Evolutionary conservation across 2,329 filamentous ascomycete species (phyloP).

Genomic region (Fusarium sterilihyphosum): DNA sequence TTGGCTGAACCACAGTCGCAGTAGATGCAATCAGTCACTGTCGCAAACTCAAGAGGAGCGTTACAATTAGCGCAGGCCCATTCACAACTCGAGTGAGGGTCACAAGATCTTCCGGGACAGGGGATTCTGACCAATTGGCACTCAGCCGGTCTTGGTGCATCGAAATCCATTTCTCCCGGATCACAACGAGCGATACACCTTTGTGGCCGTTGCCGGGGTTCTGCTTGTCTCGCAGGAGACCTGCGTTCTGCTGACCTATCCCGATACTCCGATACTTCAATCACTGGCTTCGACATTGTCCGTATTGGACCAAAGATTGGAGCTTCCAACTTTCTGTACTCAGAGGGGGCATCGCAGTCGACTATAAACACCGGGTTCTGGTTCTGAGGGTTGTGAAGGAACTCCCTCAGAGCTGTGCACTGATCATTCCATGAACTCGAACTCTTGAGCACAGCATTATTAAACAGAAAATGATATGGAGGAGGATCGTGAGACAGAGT

Average conservation of each 20-base stretch:
- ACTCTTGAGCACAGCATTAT: neutral
- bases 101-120: slow-evolving; percentile 46
- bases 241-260: neutral
- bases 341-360: slow-evolving; percentile 26
- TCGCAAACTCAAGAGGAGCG: neutral
- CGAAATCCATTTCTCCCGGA: neutral
- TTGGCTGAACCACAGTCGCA: slow-evolving; percentile 50
- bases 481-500: neutral
- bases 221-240: neutral
- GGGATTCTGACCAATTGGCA: slow-evolving; percentile 45
- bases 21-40: slow-evolving; percentile 43
- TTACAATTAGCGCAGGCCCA: slow-evolving; percentile 18
- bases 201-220: neutral
- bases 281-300: neutral
- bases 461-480: slow-evolving; percentile 7
- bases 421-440: slow-evolving; percentile 1
- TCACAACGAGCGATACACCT: slow-evolving; percentile 9
- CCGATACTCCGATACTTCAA: neutral
- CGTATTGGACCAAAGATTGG: neutral
- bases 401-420: neutral
- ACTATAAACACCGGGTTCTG: slow-evolving; percentile 19
- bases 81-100: neutral
- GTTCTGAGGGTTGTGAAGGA: neutral
- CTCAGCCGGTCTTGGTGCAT: slow-evolving; percentile 7
- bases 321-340: neutral